Percentiles rank a stretch among this genome's conserved stretches.
Conservation (phyloP, 352 stramenopile genomes). For the Thalassiosira pacifica region DNA sequence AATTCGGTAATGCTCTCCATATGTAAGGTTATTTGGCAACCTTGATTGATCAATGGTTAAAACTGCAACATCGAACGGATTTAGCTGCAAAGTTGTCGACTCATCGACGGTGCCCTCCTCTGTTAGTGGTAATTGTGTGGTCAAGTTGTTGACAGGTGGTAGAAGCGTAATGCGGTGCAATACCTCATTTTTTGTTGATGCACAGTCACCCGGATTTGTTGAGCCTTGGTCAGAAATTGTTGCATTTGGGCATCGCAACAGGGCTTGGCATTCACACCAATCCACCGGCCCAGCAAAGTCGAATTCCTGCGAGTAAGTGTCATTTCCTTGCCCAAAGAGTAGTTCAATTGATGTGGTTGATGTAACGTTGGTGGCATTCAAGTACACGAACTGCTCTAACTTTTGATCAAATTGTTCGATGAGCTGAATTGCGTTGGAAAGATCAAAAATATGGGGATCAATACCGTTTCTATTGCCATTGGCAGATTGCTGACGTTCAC, state of each 20-base stretch:
- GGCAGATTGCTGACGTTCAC: conserved; percentile 51
- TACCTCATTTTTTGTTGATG: conserved; percentile 89
- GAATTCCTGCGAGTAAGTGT: conserved; percentile 28
- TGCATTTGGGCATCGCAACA: conserved; percentile 95
- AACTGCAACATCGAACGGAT: conserved; percentile 91
- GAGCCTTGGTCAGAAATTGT: conserved; percentile 88
- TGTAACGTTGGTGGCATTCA: conserved; percentile 68
- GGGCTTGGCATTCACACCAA: conserved; percentile 92
- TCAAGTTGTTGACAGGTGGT: conserved; percentile 64
- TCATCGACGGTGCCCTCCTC: conserved; percentile 58
- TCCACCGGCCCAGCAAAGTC: conserved; percentile 88
- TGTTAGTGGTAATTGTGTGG: conserved; percentile 33
- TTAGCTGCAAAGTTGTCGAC: conserved; percentile 82
- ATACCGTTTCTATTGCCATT: conserved; percentile 72
- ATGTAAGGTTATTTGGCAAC: conserved; percentile 94
- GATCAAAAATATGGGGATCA: conserved; percentile 93
- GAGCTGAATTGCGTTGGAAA: conserved; percentile 90
- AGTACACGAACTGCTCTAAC: conserved; percentile 88
- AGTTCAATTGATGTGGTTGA: conserved; percentile 47
- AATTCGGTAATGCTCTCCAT: conserved; percentile 95
- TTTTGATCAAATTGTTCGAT: conserved; percentile 91
- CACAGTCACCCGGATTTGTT: conserved; percentile 90
- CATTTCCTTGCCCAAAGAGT: conserved; percentile 20
- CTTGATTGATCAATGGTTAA: conserved; percentile 93
- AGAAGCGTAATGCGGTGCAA: conserved; percentile 90